Percentiles rank a stretch among this genome's conserved stretches.
Conservation (phyloP, 1,284 basidiomycete species). For the Leccinum pachyderme region DNA sequence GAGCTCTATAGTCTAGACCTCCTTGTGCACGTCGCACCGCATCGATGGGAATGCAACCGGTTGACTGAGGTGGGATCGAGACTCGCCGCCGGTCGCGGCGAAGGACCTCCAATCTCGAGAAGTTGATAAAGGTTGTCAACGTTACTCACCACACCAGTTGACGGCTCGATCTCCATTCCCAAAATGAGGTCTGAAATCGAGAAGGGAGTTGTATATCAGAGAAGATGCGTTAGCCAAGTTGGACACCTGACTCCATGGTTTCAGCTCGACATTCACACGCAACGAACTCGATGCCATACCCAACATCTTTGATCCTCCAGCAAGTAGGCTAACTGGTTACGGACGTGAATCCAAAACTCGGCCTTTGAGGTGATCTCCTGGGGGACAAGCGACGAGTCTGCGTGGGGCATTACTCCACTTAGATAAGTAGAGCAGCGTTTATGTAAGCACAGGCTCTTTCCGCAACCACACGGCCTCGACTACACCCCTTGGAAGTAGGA, state of each 20-base stretch:
- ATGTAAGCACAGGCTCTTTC: conserved; percentile 13
- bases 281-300: conserved; percentile 45
- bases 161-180: conserved; percentile 64
- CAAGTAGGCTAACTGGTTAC: conserved; percentile 58
- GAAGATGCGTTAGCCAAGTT: conserved; percentile 83
- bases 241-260: conserved; percentile 54
- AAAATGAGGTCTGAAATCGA: conserved; percentile 65
- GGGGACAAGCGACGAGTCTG: conserved; percentile 76
- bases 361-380: conserved; percentile 60
- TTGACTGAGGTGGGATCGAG: neutral
- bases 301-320: conserved; percentile 71
- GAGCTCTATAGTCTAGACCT: neutral
- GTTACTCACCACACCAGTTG: conserved; percentile 82
- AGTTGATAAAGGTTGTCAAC: neutral
- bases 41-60: neutral
- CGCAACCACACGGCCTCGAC: neutral
- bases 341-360: conserved; percentile 78
- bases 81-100: neutral
- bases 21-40: neutral
- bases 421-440: conserved; percentile 7
- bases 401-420: conserved; percentile 74
- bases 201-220: conserved; percentile 74
- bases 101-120: neutral
- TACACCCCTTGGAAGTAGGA: neutral
- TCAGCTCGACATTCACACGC: conserved; percentile 1